Conservation (phyloP, 345 rosid species). For the Hevea brasiliensis region DNA sequence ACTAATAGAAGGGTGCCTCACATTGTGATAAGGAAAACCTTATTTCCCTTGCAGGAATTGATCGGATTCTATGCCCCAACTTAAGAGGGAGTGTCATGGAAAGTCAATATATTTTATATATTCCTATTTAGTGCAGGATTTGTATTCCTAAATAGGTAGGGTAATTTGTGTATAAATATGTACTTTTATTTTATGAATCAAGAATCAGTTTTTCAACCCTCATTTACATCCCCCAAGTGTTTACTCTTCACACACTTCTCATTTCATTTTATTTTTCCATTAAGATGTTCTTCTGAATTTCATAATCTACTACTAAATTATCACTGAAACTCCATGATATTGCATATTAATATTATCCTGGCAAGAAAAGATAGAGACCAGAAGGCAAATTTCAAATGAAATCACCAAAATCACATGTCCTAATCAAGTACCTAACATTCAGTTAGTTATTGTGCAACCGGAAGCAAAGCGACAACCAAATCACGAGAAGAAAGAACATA, state of each 20-base stretch:
- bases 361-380: background rate
- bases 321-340: background rate
- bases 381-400: background rate
- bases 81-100: no score
- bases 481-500: background rate
- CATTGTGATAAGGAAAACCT: background rate
- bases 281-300: background rate
- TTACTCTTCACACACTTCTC: background rate
- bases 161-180: no score
- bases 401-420: background rate
- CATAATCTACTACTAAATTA: background rate
- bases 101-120: no score
- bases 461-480: constrained; percentile 9
- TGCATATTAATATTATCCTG: background rate
- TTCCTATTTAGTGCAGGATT: no score
- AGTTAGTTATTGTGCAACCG: background rate
- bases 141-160: no score
- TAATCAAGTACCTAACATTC: background rate
- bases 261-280: background rate
- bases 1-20: background rate
- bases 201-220: no score
- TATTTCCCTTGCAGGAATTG: no score
- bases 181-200: no score
- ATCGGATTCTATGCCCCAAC: no score
- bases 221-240: no score